Percentiles rank a stretch among this genome's conserved stretches.
These are phyloP conservation scores for Aspergillus wentii DNA, from an alignment of 495 filamentous ascomycete species.

Conservation along the genomic window DNA sequence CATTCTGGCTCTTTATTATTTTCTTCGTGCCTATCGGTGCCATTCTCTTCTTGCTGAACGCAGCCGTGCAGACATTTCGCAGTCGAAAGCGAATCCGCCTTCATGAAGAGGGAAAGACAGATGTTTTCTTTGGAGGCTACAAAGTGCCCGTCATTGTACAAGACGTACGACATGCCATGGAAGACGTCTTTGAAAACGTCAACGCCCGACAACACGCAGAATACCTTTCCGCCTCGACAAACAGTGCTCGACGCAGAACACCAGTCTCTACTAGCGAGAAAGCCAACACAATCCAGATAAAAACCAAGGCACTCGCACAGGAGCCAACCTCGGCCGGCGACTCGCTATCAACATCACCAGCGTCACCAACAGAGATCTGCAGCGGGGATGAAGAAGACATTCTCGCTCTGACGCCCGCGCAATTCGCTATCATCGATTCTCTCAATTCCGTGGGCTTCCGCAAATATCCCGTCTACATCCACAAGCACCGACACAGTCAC, in stretches of 20 bases:
- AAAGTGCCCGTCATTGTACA: constrained; percentile 71
- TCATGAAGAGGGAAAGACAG: constrained; percentile 68
- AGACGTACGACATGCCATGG: constrained; percentile 64
- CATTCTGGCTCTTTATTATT: constrained; percentile 56
- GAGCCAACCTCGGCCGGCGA: background rate
- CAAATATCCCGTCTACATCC: constrained; percentile 85
- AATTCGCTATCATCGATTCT: constrained; percentile 77
- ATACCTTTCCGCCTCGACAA: constrained; percentile 45
- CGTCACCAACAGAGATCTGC: background rate
- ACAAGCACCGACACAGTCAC: constrained; percentile 73
- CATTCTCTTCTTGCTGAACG: constrained; percentile 67
- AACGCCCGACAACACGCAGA: constrained; percentile 57
- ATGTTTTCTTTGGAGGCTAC: constrained; percentile 60
- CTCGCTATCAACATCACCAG: no score
- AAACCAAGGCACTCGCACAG: background rate
- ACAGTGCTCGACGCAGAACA: no score
- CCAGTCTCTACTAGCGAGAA: background rate
- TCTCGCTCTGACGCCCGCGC: constrained; percentile 69
- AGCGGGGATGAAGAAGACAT: constrained; percentile 47
- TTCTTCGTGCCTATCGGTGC: constrained; percentile 66
- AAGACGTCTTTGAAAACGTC: constrained; percentile 67
- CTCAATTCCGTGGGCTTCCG: constrained; percentile 70
- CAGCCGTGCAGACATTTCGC: constrained; percentile 65
- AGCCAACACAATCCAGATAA: background rate
- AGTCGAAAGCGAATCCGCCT: constrained; percentile 68